Conservation (phyloP, 2,329 filamentous ascomycete genomes). For the Clonostachys rosea region DNA sequence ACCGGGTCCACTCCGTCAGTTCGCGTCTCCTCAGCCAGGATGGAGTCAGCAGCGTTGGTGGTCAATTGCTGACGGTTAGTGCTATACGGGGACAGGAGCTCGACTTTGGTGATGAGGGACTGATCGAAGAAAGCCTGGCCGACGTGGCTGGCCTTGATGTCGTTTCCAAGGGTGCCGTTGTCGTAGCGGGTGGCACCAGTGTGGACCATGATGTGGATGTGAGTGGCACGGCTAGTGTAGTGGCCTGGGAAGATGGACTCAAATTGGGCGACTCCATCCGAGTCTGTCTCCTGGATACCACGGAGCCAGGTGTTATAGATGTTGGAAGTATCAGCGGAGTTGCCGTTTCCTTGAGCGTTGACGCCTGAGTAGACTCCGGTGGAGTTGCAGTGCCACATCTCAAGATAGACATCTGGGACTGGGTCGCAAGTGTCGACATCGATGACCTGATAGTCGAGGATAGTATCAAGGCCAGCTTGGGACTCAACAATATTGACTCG, state of each 20-base stretch:
- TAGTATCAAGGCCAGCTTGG: constrained; percentile 29
- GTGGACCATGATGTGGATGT: constrained; percentile 39
- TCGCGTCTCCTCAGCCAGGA: constrained; percentile 37
- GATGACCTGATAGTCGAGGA: constrained; percentile 36
- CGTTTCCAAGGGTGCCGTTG: constrained; percentile 26
- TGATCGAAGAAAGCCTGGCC: constrained; percentile 64
- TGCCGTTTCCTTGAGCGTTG: constrained; percentile 29
- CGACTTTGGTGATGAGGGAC: constrained; percentile 45
- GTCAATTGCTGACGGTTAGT: constrained; percentile 40
- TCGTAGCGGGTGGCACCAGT: constrained; percentile 22
- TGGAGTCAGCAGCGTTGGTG: constrained; percentile 43
- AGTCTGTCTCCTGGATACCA: constrained; percentile 31
- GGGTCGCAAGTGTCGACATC: constrained; percentile 34
- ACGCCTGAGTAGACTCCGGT: constrained; percentile 39
- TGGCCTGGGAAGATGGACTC: constrained; percentile 37
- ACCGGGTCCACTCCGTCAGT: constrained; percentile 48
- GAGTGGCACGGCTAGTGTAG: constrained; percentile 37
- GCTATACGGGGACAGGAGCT: constrained; percentile 41
- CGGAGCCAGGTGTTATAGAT: constrained; percentile 25
- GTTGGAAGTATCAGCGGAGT: constrained; percentile 28
- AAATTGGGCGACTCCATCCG: constrained; percentile 37
- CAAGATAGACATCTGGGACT: constrained; percentile 28
- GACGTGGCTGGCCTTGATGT: constrained; percentile 46
- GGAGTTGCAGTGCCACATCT: constrained; percentile 39
- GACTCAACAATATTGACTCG: constrained; percentile 31